phyloP scores from a whole-genome alignment of 106 monocot genomes.

The Triglochin maritima region DNA sequence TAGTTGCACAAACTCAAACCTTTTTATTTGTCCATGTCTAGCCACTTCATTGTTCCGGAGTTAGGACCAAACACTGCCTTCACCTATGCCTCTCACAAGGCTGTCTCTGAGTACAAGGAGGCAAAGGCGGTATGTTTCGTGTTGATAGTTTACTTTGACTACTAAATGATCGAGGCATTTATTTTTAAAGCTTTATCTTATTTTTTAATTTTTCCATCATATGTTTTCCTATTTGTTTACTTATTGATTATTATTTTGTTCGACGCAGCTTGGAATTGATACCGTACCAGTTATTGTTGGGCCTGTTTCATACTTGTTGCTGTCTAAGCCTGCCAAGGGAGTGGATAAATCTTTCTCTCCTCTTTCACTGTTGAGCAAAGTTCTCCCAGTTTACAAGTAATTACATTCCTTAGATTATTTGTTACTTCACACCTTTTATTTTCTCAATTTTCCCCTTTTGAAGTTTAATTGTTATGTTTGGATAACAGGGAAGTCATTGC shows the following conservation, averaged over 20 bases:
- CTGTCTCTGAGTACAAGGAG: conserved; percentile 14
- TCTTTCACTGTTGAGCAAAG: conserved; percentile 48
- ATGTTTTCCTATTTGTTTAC: background rate
- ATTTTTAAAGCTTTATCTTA: no score
- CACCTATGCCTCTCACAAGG: conserved; percentile 18
- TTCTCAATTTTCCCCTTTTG: background rate
- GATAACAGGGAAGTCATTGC: conserved; percentile 59
- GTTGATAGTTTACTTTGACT: no score
- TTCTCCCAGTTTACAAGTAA: conserved; percentile 83
- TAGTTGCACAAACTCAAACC: background rate
- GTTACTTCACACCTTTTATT: background rate
- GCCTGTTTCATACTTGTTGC: conserved; percentile 78
- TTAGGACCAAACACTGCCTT: conserved; percentile 13
- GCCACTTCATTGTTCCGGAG: conserved; percentile 21
- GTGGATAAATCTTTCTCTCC: conserved; percentile 63
- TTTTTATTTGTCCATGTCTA: background rate
- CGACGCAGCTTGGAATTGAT: conserved; percentile 62
- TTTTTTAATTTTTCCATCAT: background rate
- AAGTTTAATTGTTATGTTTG: background rate
- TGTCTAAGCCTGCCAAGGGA: conserved; percentile 80
- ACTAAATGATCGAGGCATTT: no score
- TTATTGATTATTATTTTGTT: background rate
- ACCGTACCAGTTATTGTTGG: conserved; percentile 81
- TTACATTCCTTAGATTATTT: background rate
- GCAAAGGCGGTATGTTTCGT: conserved; percentile 13